Conservation (phyloP, 1,139 yeast species). For the Yamadazyma atlantica region DNA sequence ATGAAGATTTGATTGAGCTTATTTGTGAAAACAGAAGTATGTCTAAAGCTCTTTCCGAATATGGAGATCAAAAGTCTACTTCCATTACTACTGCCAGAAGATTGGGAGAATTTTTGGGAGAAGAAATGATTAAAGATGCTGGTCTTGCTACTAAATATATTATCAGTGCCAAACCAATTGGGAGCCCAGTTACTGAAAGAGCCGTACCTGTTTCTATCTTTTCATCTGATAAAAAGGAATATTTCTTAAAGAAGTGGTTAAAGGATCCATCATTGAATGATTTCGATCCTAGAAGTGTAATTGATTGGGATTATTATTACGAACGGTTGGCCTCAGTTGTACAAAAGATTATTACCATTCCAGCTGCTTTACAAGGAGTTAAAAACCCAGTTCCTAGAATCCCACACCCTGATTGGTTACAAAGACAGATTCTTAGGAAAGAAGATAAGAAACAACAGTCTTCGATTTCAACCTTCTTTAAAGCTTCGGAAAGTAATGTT, state of each 20-base stretch:
- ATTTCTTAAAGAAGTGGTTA: constrained; percentile 83
- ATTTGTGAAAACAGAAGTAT: constrained; percentile 96
- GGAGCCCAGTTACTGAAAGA: constrained; percentile 92
- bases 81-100: constrained; percentile 94
- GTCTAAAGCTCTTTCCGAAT: constrained; percentile 89
- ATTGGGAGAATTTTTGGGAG: constrained; percentile 94
- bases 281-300: constrained; percentile 83
- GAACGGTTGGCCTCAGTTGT: constrained; percentile 91
- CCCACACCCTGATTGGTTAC: constrained; percentile 93
- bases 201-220: constrained; percentile 97
- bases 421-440: constrained; percentile 54
- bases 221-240: constrained; percentile 69
- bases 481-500: constrained; percentile 32
- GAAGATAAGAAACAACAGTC: constrained; percentile 75
- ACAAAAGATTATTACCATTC: constrained; percentile 93
- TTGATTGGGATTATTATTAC: constrained; percentile 92
- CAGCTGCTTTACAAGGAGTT: constrained; percentile 91
- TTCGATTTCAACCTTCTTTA: constrained; percentile 59
- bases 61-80: constrained; percentile 88
- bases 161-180: constrained; percentile 79
- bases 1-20: constrained; percentile 89
- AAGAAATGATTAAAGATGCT: constrained; percentile 94
- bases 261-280: constrained; percentile 74
- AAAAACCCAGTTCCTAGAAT: constrained; percentile 95
- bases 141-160: constrained; percentile 95